Conservation (phyloP, 257 asterid species). For the Plantago major region DNA sequence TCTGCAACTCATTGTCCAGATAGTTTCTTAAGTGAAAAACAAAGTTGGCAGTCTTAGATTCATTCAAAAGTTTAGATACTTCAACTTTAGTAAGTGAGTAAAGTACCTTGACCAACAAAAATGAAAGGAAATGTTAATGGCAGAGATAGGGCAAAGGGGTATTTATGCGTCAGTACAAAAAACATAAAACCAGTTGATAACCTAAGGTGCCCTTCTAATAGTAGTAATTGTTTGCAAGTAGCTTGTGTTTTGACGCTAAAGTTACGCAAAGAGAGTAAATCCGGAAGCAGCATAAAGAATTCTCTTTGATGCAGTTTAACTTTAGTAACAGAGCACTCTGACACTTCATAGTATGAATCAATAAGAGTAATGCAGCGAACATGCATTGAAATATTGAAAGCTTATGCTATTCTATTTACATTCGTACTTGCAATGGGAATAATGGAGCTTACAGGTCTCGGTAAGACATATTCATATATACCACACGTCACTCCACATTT, state of each 20-base stretch:
- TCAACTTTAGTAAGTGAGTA: background rate
- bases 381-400: background rate
- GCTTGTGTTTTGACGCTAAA: background rate
- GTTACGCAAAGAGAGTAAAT: too few relatives aligned
- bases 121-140: background rate
- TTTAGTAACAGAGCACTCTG: background rate
- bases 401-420: background rate
- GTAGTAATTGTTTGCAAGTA: background rate
- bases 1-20: background rate
- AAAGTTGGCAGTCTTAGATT: background rate
- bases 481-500: too few relatives aligned
- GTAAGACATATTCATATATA: too few relatives aligned
- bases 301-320: too few relatives aligned
- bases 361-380: background rate
- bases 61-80: background rate
- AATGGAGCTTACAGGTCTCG: too few relatives aligned
- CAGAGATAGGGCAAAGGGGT: background rate
- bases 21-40: background rate
- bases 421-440: too few relatives aligned
- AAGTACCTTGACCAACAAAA: background rate
- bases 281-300: too few relatives aligned
- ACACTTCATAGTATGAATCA: background rate
- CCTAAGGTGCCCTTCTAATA: constrained; percentile 13
- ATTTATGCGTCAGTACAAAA: background rate
- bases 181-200: background rate